A percentile compares a stretch with the other conserved stretches of the same genome.
phyloP scores from a whole-genome alignment of 768 basidiomycete genomes.

The Hydnomerulius pinastri region DNA sequence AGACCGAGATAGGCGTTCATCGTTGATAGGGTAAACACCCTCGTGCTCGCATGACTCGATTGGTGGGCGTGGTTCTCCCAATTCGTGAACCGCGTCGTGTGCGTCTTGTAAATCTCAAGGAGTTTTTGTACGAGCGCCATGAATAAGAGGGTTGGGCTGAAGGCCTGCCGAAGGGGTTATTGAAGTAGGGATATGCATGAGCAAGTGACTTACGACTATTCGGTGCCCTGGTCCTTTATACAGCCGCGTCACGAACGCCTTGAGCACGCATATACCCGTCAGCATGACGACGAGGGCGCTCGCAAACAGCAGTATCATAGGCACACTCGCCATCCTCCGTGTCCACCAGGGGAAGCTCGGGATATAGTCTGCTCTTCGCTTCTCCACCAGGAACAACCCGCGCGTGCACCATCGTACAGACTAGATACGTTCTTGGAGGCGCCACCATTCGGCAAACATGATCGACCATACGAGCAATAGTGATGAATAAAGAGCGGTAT shows the following conservation, averaged over 20 bases:
- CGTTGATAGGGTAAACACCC: conserved; percentile 86
- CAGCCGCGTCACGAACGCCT: conserved; percentile 86
- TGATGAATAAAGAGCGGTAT: conserved; percentile 75
- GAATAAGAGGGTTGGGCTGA: conserved; percentile 85
- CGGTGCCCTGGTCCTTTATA: conserved; percentile 87
- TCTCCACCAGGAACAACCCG: conserved; percentile 76
- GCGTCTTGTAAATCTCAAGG: conserved; percentile 67
- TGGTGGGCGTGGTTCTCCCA: conserved; percentile 94
- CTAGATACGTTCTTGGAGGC: conserved; percentile 79
- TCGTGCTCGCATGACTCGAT: conserved; percentile 73
- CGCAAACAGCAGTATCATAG: conserved; percentile 74
- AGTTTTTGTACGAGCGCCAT: conserved; percentile 78
- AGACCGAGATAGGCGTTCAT: conserved; percentile 92
- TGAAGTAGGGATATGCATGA: no score
- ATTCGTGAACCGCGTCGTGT: conserved; percentile 68
- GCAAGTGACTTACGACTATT: conserved; percentile 60
- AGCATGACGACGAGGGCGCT: conserved; percentile 67
- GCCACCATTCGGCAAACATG: conserved; percentile 90
- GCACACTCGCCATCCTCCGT: conserved; percentile 66
- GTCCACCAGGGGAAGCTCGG: conserved; percentile 71
- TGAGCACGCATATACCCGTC: conserved; percentile 81
- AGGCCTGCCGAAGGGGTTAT: conserved; percentile 47
- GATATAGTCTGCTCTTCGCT: conserved; percentile 60
- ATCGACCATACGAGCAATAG: conserved; percentile 84
- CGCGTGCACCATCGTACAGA: conserved; percentile 81